A percentile compares a stretch with the other conserved stretches of the same genome.
phyloP scores from a whole-genome alignment of 306 rosid genomes.

The Herpetospermum pedunculosum region DNA sequence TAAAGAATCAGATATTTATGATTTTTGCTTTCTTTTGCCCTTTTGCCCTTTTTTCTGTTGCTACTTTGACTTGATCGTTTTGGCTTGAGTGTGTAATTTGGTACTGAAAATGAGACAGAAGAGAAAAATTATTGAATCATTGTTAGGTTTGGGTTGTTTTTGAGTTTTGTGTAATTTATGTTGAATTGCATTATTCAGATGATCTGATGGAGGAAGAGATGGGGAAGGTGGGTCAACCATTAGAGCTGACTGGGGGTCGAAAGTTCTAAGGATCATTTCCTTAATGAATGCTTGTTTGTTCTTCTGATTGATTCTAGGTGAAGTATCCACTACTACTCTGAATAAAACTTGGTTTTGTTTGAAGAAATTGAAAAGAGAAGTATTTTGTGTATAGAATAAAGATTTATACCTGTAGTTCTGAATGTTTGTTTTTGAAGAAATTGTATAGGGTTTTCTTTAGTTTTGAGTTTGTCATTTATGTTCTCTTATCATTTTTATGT shows the following conservation, averaged over 20 bases:
- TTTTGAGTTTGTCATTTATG: too few species aligned
- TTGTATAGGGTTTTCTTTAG: too few species aligned
- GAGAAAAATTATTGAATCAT: not conserved
- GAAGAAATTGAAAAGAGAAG: too few species aligned
- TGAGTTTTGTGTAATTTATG: not conserved
- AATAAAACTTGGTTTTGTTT: too few species aligned
- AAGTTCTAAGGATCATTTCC: not conserved
- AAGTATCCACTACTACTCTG: not conserved
- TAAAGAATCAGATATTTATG: constrained; percentile 6
- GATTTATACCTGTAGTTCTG: too few species aligned
- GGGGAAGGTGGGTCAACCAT: not conserved
- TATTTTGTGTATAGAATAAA: too few species aligned
- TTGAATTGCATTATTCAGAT: not conserved
- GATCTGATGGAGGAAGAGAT: not conserved
- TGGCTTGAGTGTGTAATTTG: too few species aligned
- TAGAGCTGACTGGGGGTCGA: not conserved
- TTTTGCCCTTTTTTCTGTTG: not conserved
- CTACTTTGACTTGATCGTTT: not conserved
- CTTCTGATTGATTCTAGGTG: constrained; percentile 8
- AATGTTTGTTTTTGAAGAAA: too few species aligned
- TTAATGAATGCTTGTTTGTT: not conserved
- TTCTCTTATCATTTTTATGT: too few species aligned
- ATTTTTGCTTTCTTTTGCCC: not conserved
- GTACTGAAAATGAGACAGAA: constrained; percentile 2
- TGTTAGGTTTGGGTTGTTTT: not conserved